Percentiles rank a stretch among this genome's conserved stretches.
These are phyloP conservation scores for Dictyostelium purpureum DNA, from an alignment of 78 protist species.

Conservation along the genomic window DNA sequence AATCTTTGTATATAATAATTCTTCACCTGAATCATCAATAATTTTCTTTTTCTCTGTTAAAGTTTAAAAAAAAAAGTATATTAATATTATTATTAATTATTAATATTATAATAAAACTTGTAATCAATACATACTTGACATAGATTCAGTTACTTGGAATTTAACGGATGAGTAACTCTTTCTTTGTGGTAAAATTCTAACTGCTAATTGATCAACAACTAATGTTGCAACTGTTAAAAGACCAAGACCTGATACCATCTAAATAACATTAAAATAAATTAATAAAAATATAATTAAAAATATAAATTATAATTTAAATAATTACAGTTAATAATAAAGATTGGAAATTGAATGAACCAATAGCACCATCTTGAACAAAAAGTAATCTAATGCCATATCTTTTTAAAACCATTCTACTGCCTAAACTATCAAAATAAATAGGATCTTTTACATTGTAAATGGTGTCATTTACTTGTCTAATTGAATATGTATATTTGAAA, in stretches of 20 bases:
- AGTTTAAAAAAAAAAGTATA: neutral
- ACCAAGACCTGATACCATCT: conserved; percentile 53
- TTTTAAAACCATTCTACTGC: conserved; percentile 18
- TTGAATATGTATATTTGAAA: conserved; percentile 31
- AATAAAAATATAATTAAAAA: no score
- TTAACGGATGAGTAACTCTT: conserved; percentile 4
- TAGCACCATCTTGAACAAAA: conserved; percentile 72
- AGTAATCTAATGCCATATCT: conserved; percentile 62
- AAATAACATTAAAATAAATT: no score
- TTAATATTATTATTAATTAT: neutral
- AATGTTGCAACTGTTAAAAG: conserved; percentile 40
- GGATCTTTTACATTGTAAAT: conserved; percentile 28
- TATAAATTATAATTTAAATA: no score
- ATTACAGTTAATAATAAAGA: conserved; percentile 22
- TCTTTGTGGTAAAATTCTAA: conserved; percentile 48
- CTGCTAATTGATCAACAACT: conserved; percentile 31
- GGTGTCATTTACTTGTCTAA: neutral
- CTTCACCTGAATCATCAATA: conserved; percentile 9
- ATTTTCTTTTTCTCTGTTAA: neutral
- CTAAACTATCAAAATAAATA: neutral
- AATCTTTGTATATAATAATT: neutral
- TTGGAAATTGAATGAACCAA: conserved; percentile 64
- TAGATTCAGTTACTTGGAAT: conserved; percentile 13
- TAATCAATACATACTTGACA: neutral
- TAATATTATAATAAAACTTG: neutral